A percentile compares a stretch with the other conserved stretches of the same genome.
Evolutionary conservation across 1,284 basidiomycete genomes (phyloP).

Genomic region (Ceratobasidium sp.): DNA sequence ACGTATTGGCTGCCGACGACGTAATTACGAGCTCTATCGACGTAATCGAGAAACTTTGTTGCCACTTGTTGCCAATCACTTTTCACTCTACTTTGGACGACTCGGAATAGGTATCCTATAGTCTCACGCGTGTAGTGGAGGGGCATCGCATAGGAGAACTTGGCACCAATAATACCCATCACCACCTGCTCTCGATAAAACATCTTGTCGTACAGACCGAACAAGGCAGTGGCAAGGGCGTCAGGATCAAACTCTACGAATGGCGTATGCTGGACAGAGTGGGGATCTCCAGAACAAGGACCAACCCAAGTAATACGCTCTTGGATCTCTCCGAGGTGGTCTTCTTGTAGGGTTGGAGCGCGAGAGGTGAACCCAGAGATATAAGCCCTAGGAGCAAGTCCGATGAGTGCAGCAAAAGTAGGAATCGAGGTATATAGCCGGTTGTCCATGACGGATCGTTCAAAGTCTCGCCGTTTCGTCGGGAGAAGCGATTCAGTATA

Average conservation of each 20-base stretch:
- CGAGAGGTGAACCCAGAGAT: background rate
- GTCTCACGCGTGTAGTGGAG: background rate
- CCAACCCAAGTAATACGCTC: conserved; percentile 7
- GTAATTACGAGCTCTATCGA: background rate
- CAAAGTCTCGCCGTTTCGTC: background rate
- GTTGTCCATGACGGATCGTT: background rate
- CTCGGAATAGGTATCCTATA: background rate
- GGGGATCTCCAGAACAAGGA: background rate
- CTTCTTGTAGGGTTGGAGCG: background rate
- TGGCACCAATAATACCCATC: background rate
- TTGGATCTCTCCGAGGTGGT: background rate
- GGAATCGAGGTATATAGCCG: conserved; percentile 6
- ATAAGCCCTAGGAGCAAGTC: conserved; percentile 10
- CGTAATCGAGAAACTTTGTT: background rate
- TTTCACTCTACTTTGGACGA: background rate
- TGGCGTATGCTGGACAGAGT: background rate
- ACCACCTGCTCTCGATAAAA: background rate
- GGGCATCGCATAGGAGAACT: too few species aligned
- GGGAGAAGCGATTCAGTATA: conserved; percentile 9
- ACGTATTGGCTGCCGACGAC: background rate
- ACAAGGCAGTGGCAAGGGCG: background rate
- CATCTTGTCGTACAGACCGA: conserved; percentile 3
- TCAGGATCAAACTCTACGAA: background rate
- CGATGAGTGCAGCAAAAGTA: background rate
- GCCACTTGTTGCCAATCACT: background rate